Conservation (phyloP, 495 filamentous ascomycete genomes). For the Xylaria flabelliformis region DNA sequence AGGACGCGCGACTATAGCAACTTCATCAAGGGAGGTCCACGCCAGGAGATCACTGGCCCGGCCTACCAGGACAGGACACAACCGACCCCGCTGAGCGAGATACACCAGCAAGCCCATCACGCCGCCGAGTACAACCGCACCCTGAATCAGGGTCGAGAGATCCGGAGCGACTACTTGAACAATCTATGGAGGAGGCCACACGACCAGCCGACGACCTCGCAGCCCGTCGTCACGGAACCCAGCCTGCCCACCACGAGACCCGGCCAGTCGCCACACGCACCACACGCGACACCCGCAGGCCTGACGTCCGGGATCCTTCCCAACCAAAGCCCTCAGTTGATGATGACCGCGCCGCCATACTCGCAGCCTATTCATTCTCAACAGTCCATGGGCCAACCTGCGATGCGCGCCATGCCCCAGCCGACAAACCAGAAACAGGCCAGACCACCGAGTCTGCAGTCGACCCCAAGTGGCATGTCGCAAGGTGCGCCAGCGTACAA, state of each 20-base stretch:
- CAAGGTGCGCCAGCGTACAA: slow-evolving; percentile 53
- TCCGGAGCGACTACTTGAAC: slow-evolving; percentile 76
- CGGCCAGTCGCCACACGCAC: slow-evolving; percentile 58
- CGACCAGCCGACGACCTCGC: slow-evolving; percentile 67
- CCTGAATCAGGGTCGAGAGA: slow-evolving; percentile 74
- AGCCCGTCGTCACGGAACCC: slow-evolving; percentile 55
- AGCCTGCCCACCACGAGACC: slow-evolving; percentile 54
- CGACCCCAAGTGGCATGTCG: slow-evolving; percentile 46
- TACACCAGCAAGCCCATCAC: slow-evolving; percentile 85
- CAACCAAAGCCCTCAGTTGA: slow-evolving; percentile 62
- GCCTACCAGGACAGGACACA: slow-evolving; percentile 89
- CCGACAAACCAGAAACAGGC: slow-evolving; percentile 56
- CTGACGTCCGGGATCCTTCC: slow-evolving; percentile 52
- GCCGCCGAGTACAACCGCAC: slow-evolving; percentile 89
- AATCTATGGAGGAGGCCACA: slow-evolving; percentile 79
- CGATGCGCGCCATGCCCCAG: slow-evolving; percentile 60
- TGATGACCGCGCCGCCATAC: slow-evolving; percentile 60
- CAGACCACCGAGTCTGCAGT: slow-evolving; percentile 51
- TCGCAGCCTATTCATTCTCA: slow-evolving; percentile 60
- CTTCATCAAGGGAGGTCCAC: slow-evolving; percentile 73
- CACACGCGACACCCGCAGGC: slow-evolving; percentile 50
- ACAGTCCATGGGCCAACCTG: slow-evolving; percentile 54
- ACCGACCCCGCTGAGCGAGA: slow-evolving; percentile 77
- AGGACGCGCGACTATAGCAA: slow-evolving; percentile 81
- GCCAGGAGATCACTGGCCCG: slow-evolving; percentile 88